Percentiles rank a stretch among this genome's conserved stretches.
Evolutionary conservation across 2,329 filamentous ascomycete genomes (phyloP).

Genomic region (Fusarium veterinarium): DNA sequence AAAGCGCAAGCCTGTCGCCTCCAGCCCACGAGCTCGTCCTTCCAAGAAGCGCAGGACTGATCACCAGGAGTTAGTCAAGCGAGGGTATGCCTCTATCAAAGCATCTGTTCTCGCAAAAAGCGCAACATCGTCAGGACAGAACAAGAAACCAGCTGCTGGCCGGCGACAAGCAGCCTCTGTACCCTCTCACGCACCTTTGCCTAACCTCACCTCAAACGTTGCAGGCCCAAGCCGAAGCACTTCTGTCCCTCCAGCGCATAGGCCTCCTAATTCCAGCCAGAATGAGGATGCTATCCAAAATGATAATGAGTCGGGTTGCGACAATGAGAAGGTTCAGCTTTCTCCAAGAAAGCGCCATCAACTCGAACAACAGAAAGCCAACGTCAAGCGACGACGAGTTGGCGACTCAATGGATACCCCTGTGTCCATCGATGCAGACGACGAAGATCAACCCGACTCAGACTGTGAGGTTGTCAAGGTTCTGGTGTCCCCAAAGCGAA

Average conservation of each 20-base stretch:
- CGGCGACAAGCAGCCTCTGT: not conserved
- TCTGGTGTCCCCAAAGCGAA: not conserved
- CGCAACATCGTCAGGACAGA: not conserved
- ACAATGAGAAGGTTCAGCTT: conserved; percentile 31
- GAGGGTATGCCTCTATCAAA: not conserved
- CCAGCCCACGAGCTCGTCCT: not conserved
- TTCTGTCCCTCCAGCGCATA: not conserved
- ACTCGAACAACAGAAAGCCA: not conserved
- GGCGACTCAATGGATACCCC: not conserved
- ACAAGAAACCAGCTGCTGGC: not conserved
- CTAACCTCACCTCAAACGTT: not conserved
- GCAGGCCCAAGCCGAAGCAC: not conserved
- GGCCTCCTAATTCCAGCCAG: not conserved
- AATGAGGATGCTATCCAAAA: not conserved
- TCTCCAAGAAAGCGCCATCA: conserved; percentile 18
- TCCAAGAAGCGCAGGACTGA: conserved; percentile 18
- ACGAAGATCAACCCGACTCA: not conserved
- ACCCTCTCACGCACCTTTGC: not conserved
- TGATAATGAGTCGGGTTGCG: conserved; percentile 28
- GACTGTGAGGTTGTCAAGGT: conserved; percentile 19
- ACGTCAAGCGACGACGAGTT: conserved; percentile 28
- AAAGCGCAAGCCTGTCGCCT: conserved; percentile 24
- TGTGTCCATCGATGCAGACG: not conserved
- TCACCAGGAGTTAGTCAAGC: not conserved
- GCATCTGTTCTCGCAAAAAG: not conserved